Percentiles rank a stretch among this genome's conserved stretches.
These are phyloP conservation scores for Cladosporium colombiae DNA, from an alignment of 2,329 filamentous ascomycete species.

Conservation along the genomic window DNA sequence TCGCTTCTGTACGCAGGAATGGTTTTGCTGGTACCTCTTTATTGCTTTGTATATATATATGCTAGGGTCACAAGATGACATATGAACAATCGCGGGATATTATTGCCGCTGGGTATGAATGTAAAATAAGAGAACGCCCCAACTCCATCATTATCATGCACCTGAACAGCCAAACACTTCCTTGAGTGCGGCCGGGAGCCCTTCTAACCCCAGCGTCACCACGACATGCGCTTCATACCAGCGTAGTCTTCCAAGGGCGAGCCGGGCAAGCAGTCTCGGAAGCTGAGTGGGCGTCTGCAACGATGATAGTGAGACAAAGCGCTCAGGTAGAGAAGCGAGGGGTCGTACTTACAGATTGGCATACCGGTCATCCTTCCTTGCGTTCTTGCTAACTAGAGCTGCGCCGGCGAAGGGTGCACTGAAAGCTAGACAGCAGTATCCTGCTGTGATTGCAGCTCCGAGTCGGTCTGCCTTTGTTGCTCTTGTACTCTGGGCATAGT, in stretches of 20 bases:
- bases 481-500: constrained; percentile 30
- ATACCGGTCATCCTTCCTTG: constrained; percentile 35
- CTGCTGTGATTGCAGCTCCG: constrained; percentile 31
- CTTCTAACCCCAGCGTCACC: background rate
- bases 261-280: constrained; percentile 38
- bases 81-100: constrained; percentile 5
- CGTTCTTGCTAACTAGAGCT: constrained; percentile 35
- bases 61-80: background rate
- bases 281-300: constrained; percentile 37
- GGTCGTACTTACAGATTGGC: constrained; percentile 33
- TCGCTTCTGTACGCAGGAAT: background rate
- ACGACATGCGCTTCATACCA: constrained; percentile 23
- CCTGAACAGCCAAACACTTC: background rate
- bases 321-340: background rate
- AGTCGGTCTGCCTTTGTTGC: constrained; percentile 30
- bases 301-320: constrained; percentile 1
- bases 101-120: constrained; percentile 12
- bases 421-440: constrained; percentile 39
- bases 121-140: constrained; percentile 8
- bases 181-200: background rate
- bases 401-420: constrained; percentile 37
- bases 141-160: constrained; percentile 20
- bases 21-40: background rate
- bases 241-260: constrained; percentile 39
- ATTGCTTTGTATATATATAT: constrained; percentile 14